These are phyloP conservation scores for Sporothrix globosa DNA, from an alignment of 2,329 filamentous ascomycete species.

Conservation along the genomic window DNA sequence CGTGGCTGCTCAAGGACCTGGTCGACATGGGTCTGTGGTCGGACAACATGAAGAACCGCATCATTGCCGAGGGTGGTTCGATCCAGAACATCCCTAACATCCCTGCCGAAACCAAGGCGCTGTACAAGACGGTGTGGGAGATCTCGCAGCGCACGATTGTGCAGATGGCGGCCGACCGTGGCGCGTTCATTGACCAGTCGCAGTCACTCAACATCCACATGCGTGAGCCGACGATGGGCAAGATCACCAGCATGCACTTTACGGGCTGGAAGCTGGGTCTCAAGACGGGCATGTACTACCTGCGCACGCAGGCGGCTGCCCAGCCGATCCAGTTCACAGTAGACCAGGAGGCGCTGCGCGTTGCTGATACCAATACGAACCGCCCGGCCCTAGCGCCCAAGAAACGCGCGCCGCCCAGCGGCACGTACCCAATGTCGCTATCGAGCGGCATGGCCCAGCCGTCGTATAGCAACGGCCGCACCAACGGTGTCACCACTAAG, in stretches of 20 bases:
- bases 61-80: constrained; percentile 94
- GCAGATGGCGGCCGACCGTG: constrained; percentile 97
- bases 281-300: constrained; percentile 99
- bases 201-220: constrained; percentile 99
- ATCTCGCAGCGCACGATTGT: constrained; percentile 94
- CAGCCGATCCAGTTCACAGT: constrained; percentile 99
- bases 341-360: constrained; percentile 90
- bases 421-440: constrained; percentile 61
- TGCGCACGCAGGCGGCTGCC: constrained; percentile 94
- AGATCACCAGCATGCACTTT: constrained; percentile 99
- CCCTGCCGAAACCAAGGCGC: constrained; percentile 88
- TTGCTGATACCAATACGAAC: constrained; percentile 78
- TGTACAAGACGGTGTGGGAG: constrained; percentile 99
- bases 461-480: constrained; percentile 51
- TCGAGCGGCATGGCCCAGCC: constrained; percentile 65
- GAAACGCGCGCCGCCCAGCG: constrained; percentile 62
- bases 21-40: constrained; percentile 98
- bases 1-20: constrained; percentile 96
- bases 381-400: constrained; percentile 69
- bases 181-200: constrained; percentile 98
- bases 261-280: constrained; percentile 98
- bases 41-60: constrained; percentile 99
- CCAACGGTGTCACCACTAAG: constrained; percentile 41
- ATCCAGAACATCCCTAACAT: constrained; percentile 98
- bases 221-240: constrained; percentile 99